These are phyloP conservation scores for Salix brachista DNA, from an alignment of 345 rosid genomes.

Conservation along the genomic window DNA sequence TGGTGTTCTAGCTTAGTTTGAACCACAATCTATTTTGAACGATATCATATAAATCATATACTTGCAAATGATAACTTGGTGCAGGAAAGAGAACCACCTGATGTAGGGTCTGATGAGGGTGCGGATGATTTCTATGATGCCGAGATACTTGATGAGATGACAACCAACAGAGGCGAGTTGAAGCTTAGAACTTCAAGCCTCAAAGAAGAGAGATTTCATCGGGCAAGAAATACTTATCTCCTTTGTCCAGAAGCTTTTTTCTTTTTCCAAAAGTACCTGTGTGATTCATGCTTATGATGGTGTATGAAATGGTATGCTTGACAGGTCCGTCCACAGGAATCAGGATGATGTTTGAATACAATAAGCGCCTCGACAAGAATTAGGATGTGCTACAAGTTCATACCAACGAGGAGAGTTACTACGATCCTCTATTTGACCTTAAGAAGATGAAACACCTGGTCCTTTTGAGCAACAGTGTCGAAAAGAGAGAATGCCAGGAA, in stretches of 20 bases:
- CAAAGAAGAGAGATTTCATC: conserved; percentile 43
- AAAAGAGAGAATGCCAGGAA: not conserved
- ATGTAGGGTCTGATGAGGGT: conserved; percentile 11
- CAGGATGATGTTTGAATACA: not conserved
- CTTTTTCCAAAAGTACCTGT: no score
- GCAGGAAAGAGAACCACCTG: conserved; percentile 37
- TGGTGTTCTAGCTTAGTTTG: not conserved
- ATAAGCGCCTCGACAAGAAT: not conserved
- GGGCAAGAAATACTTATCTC: conserved; percentile 18
- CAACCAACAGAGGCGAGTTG: conserved; percentile 72
- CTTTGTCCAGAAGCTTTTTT: not conserved
- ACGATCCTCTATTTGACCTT: not conserved
- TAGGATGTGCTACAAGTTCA: not conserved
- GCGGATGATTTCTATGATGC: conserved; percentile 59
- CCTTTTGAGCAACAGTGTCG: not conserved
- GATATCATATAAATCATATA: not conserved
- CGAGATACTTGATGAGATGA: conserved; percentile 75
- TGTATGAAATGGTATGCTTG: conserved; percentile 11
- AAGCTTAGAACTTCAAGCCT: conserved; percentile 56
- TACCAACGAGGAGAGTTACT: not conserved
- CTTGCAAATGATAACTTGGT: conserved; percentile 6
- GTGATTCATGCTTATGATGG: not conserved
- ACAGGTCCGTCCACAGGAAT: conserved; percentile 30
- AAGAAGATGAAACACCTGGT: not conserved
- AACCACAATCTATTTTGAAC: not conserved